Evolutionary conservation across 257 asterid species (phyloP).

Genomic region (Nicotiana paniculata): DNA sequence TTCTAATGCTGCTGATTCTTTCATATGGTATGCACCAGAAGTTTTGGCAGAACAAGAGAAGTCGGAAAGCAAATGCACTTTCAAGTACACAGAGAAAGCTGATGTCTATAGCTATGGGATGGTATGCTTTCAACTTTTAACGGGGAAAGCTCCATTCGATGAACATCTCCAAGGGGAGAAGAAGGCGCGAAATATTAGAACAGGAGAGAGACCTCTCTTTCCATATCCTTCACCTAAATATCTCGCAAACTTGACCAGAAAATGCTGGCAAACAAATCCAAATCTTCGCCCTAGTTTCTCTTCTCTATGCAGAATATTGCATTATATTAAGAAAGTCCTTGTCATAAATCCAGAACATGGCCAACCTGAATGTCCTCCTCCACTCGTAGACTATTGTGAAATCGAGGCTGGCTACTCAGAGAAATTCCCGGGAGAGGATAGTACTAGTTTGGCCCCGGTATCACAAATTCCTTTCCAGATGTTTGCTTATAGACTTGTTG

Average conservation of each 20-base stretch:
- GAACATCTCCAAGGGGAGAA: constrained; percentile 79
- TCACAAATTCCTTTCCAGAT: constrained; percentile 76
- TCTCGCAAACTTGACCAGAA: constrained; percentile 56
- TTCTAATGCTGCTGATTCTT: constrained; percentile 28
- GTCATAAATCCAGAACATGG: constrained; percentile 79
- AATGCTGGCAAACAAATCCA: constrained; percentile 81
- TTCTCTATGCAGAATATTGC: constrained; percentile 58
- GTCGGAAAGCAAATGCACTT: constrained; percentile 17
- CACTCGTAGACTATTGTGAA: constrained; percentile 72
- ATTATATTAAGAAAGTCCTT: constrained; percentile 66
- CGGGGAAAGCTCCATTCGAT: constrained; percentile 72
- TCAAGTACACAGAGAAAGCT: constrained; percentile 55
- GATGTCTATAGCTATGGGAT: constrained; percentile 84
- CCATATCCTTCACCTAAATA: constrained; percentile 71
- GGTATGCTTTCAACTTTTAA: constrained; percentile 76
- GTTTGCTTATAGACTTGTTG: constrained; percentile 52
- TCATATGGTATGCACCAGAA: constrained; percentile 86
- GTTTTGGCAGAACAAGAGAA: constrained; percentile 58
- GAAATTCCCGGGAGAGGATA: constrained; percentile 35
- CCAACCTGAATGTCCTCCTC: constrained; percentile 71
- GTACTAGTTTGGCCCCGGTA: constrained; percentile 26
- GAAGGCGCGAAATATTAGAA: constrained; percentile 58
- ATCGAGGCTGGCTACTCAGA: constrained; percentile 52
- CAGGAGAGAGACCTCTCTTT: constrained; percentile 88
- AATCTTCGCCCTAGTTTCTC: constrained; percentile 62